Evolutionary conservation across 768 basidiomycete species (phyloP).

Genomic region (Suillus subaureus): DNA sequence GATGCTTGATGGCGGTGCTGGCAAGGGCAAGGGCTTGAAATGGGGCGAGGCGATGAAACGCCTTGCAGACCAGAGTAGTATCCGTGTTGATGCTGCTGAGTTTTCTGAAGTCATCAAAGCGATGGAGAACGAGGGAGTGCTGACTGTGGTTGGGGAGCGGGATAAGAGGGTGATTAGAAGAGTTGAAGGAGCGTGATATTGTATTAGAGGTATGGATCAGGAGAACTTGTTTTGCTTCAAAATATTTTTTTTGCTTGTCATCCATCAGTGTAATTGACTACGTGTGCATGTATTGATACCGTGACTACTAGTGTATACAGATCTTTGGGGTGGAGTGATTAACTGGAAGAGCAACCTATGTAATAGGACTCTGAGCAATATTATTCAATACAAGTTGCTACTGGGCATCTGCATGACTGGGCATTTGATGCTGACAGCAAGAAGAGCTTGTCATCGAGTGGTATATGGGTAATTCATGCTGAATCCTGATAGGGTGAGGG

Average conservation of each 20-base stretch:
- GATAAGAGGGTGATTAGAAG: slow-evolving; percentile 80
- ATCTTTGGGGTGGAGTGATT: background rate
- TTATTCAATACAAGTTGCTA: background rate
- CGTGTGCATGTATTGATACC: background rate
- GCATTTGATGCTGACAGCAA: background rate
- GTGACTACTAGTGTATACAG: background rate
- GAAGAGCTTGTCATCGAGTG: no score
- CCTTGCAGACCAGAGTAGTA: slow-evolving; percentile 82
- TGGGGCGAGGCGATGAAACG: slow-evolving; percentile 83
- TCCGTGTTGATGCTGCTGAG: slow-evolving; percentile 78
- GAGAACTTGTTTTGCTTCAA: slow-evolving; percentile 21
- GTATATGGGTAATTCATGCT: background rate
- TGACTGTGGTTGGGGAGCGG: slow-evolving; percentile 87
- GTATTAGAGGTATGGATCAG: slow-evolving; percentile 18
- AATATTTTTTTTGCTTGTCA: background rate
- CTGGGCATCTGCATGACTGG: background rate
- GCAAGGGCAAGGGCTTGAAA: slow-evolving; percentile 61
- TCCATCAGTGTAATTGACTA: background rate
- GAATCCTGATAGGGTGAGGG: no score
- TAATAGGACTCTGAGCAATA: background rate
- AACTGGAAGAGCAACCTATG: background rate
- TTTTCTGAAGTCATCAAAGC: slow-evolving; percentile 78
- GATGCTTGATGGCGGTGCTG: slow-evolving; percentile 57
- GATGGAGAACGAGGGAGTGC: slow-evolving; percentile 82
- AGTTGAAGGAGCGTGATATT: slow-evolving; percentile 49